Evolutionary conservation across 2,329 filamentous ascomycete species (phyloP), one percentile per base, ranked within the genome.

Genomic region (Ophiognomonia clavigignenti-juglandacearum): DNA sequence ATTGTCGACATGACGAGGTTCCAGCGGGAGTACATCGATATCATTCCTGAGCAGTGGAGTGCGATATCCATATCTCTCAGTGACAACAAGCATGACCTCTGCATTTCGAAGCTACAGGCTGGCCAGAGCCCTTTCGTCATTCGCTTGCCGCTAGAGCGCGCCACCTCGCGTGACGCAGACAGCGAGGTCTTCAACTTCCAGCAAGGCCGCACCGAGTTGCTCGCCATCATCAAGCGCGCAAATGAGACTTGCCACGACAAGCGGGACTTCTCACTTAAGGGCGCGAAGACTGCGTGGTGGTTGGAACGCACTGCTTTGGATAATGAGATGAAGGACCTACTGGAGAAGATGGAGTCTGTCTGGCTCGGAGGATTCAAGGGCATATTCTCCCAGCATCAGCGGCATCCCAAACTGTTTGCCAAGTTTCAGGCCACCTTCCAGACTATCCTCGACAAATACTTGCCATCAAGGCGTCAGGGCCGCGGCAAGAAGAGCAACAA

Each of bases 321-420:
- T 60, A 69, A 70, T 26, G 82, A 88, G 9, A 74, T 98, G 20
- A 83, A 81, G 52, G 83, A 87, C 42, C 76, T 98, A 9, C 73
- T 98, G 2, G 74, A 83, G 45, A 95, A 89, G 50, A 86, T 98
- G 32, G 92, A 98, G 64, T 85, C 87, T 52, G 83, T 93, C 19
- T 98, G 93, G 93, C 79, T 98, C 5, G 91, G 92, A 40, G 93
- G 93, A 0, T 98, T 98, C 74, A 85, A 83, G 48, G 91, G 92
- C 14, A 85, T 98, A n/a, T 92, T 98, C 60, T 91, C 89, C 1
- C 85, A 88, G 45, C 79, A 86, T 44, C 65, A 72, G 40, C 75
- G 77, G 31, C 75, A 85, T 18, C 69, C 78, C 1, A 75, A 83
- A 22, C 70, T 88, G 10, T 69, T 97, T 26, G 77, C 80, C 5